These are phyloP conservation scores for Phytophthora melonis DNA, from an alignment of 352 stramenopile species.

Conservation along the genomic window DNA sequence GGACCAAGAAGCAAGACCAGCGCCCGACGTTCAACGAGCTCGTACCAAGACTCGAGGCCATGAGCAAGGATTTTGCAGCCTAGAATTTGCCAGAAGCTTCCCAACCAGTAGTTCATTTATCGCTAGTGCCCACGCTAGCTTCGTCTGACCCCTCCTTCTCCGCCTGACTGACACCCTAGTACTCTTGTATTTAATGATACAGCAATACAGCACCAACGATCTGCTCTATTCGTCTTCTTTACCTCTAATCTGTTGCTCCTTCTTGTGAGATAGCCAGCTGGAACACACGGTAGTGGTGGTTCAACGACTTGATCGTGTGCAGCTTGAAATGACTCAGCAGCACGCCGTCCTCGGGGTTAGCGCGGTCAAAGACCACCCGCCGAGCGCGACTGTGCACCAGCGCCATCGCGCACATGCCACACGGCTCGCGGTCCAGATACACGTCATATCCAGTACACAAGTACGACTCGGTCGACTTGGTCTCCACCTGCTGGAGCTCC, in stretches of 20 bases:
- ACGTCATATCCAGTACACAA: conserved; percentile 91
- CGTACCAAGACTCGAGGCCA: conserved; percentile 80
- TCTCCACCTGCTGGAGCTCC: conserved; percentile 8
- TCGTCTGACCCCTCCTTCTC: background rate
- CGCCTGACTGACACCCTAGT: conserved; percentile 6
- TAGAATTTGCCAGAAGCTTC: conserved; percentile 18
- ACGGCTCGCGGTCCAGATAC: conserved; percentile 88
- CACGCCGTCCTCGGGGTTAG: conserved; percentile 67
- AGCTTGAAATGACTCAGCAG: conserved; percentile 70
- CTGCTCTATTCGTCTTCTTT: conserved; percentile 10
- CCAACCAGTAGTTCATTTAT: conserved; percentile 29
- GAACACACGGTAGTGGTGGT: conserved; percentile 91
- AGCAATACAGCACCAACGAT: conserved; percentile 17
- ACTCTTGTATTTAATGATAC: conserved; percentile 30
- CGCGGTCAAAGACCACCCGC: conserved; percentile 76
- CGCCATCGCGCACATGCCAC: conserved; percentile 91
- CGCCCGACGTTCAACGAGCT: conserved; percentile 86
- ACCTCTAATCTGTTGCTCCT: background rate
- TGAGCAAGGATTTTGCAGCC: conserved; percentile 75
- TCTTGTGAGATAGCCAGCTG: conserved; percentile 33
- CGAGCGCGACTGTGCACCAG: conserved; percentile 87
- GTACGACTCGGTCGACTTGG: conserved; percentile 67
- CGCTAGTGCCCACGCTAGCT: conserved; percentile 6
- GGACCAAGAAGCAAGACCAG: conserved; percentile 87
- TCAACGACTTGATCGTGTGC: conserved; percentile 89